A percentile compares a stretch with the other conserved stretches of the same genome.
phyloP scores from a whole-genome alignment of 2,329 filamentous ascomycete genomes.

The Stenocarpella maydis region DNA sequence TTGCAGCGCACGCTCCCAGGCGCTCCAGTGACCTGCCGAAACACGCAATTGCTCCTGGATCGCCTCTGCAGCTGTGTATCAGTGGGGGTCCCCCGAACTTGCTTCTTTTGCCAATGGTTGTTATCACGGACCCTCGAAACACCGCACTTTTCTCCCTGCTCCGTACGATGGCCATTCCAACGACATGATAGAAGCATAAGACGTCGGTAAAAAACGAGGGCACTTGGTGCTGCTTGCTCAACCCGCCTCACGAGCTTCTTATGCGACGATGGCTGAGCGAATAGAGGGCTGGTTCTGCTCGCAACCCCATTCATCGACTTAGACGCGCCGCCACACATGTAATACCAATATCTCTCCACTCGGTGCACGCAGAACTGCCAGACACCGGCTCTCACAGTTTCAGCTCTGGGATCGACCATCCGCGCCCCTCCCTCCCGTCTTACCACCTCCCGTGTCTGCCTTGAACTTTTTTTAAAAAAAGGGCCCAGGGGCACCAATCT shows the following conservation, averaged over 20 bases:
- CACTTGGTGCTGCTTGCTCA: neutral
- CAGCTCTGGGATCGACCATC: slow-evolving; percentile 9
- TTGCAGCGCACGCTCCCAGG: neutral
- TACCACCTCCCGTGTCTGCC: slow-evolving; percentile 22
- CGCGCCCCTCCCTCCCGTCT: slow-evolving; percentile 18
- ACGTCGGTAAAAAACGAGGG: neutral
- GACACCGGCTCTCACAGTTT: slow-evolving; percentile 17
- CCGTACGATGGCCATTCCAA: neutral
- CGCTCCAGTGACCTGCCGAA: slow-evolving; percentile 28
- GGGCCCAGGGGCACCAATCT: slow-evolving; percentile 28
- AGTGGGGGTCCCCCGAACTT: neutral
- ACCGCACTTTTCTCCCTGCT: slow-evolving; percentile 13
- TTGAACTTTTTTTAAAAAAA: slow-evolving; percentile 6
- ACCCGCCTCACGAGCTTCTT: slow-evolving; percentile 10
- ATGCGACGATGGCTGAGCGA: slow-evolving; percentile 3
- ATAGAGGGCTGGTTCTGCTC: neutral
- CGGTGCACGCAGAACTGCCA: neutral
- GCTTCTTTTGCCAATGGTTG: slow-evolving; percentile 17
- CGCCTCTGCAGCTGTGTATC: slow-evolving; percentile 14
- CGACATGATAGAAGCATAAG: slow-evolving; percentile 15
- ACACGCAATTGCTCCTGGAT: slow-evolving; percentile 22
- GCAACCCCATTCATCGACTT: slow-evolving; percentile 2
- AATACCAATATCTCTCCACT: slow-evolving; percentile 2
- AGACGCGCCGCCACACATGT: neutral
- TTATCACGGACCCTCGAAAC: slow-evolving; percentile 14